phyloP scores from a whole-genome alignment of 2,329 filamentous ascomycete genomes.

The Trichoderma harzianum region DNA sequence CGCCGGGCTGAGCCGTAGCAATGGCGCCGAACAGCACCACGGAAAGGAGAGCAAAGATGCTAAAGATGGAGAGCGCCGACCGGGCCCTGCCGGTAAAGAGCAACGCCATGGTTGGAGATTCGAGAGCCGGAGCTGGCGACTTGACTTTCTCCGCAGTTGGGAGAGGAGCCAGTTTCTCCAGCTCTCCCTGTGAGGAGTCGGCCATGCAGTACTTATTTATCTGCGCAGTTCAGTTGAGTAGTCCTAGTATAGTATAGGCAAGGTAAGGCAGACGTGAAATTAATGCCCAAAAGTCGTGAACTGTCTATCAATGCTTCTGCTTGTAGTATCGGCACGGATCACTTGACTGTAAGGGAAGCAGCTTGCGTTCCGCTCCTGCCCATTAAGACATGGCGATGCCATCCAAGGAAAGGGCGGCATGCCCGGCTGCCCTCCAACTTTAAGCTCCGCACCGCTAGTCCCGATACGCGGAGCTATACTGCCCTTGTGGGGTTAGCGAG shows the following conservation, averaged over 20 bases:
- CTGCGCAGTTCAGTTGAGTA: not conserved
- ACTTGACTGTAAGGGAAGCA: constrained; percentile 6
- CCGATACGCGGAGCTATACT: not conserved
- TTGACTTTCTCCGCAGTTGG: constrained; percentile 3
- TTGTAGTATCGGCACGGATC: not conserved
- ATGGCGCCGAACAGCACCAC: constrained; percentile 18
- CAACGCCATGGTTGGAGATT: constrained; percentile 13
- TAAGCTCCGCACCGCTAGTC: not conserved
- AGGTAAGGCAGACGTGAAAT: not conserved
- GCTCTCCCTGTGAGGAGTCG: not conserved
- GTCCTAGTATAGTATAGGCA: not conserved
- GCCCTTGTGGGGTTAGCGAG: not conserved
- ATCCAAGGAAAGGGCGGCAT: constrained; percentile 8
- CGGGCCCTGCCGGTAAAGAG: not conserved
- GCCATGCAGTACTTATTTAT: constrained; percentile 9
- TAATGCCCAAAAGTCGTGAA: not conserved
- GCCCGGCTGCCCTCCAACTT: constrained; percentile 11
- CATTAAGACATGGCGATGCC: constrained; percentile 8
- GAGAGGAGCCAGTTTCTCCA: constrained; percentile 7
- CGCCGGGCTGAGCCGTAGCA: not conserved
- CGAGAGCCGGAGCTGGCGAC: not conserved
- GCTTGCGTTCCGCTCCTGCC: constrained; percentile 9
- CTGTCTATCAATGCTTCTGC: not conserved
- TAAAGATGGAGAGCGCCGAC: constrained; percentile 7
- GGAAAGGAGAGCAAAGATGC: constrained; percentile 14